Evolutionary conservation across 2,329 filamentous ascomycete species (phyloP).

Genomic region (Hypoxylon sp.): DNA sequence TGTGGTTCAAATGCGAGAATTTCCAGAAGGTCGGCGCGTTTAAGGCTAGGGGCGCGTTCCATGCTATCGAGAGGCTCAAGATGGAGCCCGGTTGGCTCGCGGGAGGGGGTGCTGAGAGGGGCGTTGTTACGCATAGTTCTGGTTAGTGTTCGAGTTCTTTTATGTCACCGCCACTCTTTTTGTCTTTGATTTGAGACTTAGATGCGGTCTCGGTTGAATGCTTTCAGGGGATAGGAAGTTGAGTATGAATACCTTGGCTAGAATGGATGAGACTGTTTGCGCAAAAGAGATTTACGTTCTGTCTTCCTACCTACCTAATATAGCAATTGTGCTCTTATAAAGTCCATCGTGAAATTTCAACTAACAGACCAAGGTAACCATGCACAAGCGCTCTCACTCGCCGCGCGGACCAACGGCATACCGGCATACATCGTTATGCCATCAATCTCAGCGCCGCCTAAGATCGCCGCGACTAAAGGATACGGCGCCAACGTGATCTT

Average conservation of each 20-base stretch:
- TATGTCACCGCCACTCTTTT: slow-evolving; percentile 12
- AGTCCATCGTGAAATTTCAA: background rate
- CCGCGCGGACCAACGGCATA: slow-evolving; percentile 79
- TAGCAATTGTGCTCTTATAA: background rate
- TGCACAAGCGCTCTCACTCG: slow-evolving; percentile 91
- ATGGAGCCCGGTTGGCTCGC: slow-evolving; percentile 73
- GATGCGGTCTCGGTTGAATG: background rate
- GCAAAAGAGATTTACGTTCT: background rate
- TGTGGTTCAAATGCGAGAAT: slow-evolving; percentile 98
- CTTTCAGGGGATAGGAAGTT: background rate
- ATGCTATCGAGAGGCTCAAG: slow-evolving; percentile 81
- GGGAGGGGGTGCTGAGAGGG: slow-evolving; percentile 71
- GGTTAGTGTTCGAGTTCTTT: slow-evolving; percentile 66
- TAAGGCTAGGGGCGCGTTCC: slow-evolving; percentile 91
- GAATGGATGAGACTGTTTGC: background rate
- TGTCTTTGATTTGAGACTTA: background rate
- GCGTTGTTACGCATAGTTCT: slow-evolving; percentile 91
- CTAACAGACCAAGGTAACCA: slow-evolving; percentile 81
- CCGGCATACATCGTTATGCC: slow-evolving; percentile 95
- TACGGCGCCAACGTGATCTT: slow-evolving; percentile 87
- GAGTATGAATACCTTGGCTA: background rate
- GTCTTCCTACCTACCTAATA: slow-evolving; percentile 16
- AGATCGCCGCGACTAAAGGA: slow-evolving; percentile 84
- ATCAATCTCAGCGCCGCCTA: slow-evolving; percentile 83
- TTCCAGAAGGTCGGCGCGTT: slow-evolving; percentile 92